These are phyloP conservation scores for Colletotrichum horii DNA, from an alignment of 2,329 filamentous ascomycete species.

Conservation along the genomic window DNA sequence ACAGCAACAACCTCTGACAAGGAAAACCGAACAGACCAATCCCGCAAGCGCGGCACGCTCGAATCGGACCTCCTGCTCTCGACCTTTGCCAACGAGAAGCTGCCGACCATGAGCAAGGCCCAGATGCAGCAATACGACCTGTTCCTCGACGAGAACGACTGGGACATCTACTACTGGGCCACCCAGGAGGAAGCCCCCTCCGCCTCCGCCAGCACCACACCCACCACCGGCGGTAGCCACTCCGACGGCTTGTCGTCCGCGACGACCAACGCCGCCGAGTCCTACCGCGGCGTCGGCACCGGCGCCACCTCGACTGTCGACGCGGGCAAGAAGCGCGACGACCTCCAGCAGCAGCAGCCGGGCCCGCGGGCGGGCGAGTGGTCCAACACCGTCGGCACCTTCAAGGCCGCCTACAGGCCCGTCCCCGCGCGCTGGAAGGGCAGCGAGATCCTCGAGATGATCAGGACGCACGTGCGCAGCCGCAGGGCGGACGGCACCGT, in stretches of 20 bases:
- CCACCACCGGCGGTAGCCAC: slow-evolving; percentile 40
- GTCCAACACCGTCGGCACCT: slow-evolving; percentile 94
- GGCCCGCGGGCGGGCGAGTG: slow-evolving; percentile 72
- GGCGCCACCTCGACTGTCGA: slow-evolving; percentile 20
- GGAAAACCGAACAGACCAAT: slow-evolving; percentile 73
- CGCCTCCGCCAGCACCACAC: slow-evolving; percentile 41
- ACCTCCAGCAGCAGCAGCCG: slow-evolving; percentile 28
- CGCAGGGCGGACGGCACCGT: slow-evolving; percentile 49
- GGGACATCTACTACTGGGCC: slow-evolving; percentile 99
- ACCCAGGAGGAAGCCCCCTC: slow-evolving; percentile 75
- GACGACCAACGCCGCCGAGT: slow-evolving; percentile 26
- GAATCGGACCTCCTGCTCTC: slow-evolving; percentile 96
- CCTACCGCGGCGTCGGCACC: slow-evolving; percentile 12
- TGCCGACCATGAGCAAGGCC: slow-evolving; percentile 72
- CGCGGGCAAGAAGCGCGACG: slow-evolving; percentile 29
- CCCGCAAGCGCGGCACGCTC: slow-evolving; percentile 92
- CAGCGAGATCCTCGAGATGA: slow-evolving; percentile 77
- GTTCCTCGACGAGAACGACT: slow-evolving; percentile 98
- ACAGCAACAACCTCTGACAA: background rate
- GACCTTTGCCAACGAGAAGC: slow-evolving; percentile 86
- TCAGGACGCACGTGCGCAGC: slow-evolving; percentile 80
- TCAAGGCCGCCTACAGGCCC: slow-evolving; percentile 90
- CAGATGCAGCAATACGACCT: slow-evolving; percentile 86
- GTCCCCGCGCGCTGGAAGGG: slow-evolving; percentile 86
- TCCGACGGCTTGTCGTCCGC: background rate